Conservation (phyloP, 768 basidiomycete genomes). For the Boletus insuetus region DNA sequence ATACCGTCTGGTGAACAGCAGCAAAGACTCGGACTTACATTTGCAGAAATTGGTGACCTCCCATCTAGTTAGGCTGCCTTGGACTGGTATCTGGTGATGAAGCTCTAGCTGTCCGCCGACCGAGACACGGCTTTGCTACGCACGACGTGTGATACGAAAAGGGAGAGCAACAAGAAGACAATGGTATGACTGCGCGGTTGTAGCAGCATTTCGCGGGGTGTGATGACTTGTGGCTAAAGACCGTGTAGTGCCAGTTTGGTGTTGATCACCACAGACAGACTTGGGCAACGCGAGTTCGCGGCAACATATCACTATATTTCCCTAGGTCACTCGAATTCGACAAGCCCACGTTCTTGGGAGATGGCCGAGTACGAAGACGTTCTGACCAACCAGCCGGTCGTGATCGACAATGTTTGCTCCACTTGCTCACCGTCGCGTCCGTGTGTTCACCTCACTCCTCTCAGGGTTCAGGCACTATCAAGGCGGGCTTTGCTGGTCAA, state of each 20-base stretch:
- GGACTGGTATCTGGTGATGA: conserved; percentile 36
- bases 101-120: conserved; percentile 8
- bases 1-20: background rate
- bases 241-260: background rate
- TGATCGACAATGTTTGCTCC: conserved; percentile 89
- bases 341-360: conserved; percentile 11
- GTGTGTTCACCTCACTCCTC: conserved; percentile 24
- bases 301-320: conserved; percentile 5
- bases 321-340: background rate
- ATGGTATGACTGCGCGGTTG: conserved; percentile 10
- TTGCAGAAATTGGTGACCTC: conserved; percentile 91
- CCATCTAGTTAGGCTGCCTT: conserved; percentile 65
- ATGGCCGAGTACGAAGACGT: conserved; percentile 94
- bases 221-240: conserved; percentile 16
- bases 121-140: conserved; percentile 16
- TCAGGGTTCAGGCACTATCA: conserved; percentile 98
- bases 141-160: conserved; percentile 24
- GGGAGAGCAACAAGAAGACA: conserved; percentile 14
- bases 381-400: conserved; percentile 97
- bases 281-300: background rate
- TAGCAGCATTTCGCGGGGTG: conserved; percentile 8
- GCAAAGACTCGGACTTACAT: conserved; percentile 45
- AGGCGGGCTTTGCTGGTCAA: conserved; percentile 98
- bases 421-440: conserved; percentile 20
- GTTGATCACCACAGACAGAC: conserved; percentile 1